Evolutionary conservation across 2,329 filamentous ascomycete genomes (phyloP), one percentile per base, ranked within the genome.

Genomic region (Xenoacremonium recifei): DNA sequence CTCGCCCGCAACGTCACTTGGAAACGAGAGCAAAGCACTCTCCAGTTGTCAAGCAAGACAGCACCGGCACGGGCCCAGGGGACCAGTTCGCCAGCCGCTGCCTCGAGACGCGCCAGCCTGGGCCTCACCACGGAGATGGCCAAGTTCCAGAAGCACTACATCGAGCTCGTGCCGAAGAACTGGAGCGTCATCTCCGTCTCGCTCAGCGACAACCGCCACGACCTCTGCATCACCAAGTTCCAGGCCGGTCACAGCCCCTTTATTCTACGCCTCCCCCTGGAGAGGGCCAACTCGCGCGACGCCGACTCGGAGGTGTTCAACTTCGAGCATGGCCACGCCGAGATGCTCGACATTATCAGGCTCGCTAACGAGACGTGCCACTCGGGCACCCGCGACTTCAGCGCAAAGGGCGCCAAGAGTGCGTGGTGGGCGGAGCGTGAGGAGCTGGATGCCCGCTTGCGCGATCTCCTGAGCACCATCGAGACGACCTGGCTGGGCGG

Each of bases 401-500:
- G 76, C 7, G 77, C 80, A 35, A 89, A 86, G 61, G 85, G 84
- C 25, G 84, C 86, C 20, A 90, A 89, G 62, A 80, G 80, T 29
- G 83, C 84, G 35, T 99, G 93, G 93, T 99, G 93, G 91, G 79
- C 79, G 4, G 86, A 91, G 59, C 81, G 95, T 12, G 85, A 93
- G 63, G 78, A 77, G 3, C 73, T 99, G 13, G 93, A 99, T 59
- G 69, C 70, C 21, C 82, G 89, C 9, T 74, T 99, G 18, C 83
- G 81, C 48, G 84, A 87, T 37, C 76, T 99, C 9, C 73, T 99
- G 2, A 75, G 83, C 40, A 95, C 89, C 45, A 86, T 99, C 29
- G 92, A 99, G 64, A 85, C 87, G 47, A 84, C 93, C 17, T 99
- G 93, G 93, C 79, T 99, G 5, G 91, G 92, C 36, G 93, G 93